Base-by-base conservation (phyloP, 371 early-diverging fungal species). In the Apophysomyces ossiformis region DNA sequence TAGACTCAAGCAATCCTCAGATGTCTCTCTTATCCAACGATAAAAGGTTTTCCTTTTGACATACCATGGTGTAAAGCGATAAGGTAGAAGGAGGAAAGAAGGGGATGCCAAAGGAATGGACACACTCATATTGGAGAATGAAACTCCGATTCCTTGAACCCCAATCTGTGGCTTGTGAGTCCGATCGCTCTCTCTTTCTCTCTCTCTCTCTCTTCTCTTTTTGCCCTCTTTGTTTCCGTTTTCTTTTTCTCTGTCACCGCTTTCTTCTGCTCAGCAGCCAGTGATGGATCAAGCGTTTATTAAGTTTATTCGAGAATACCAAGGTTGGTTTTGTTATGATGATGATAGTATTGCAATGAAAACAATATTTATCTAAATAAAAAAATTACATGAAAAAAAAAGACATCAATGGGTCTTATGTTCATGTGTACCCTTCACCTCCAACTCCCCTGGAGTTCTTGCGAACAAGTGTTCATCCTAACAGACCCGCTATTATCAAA, bases 401-500 rank as follows among this genome's bases (percentile, higher is more conserved):
- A 83, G 83, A 83, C 18, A 76, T 83, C 35, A 80, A 80, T 61
- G 83, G 83, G 6, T 69, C 61, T 4, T 38, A 71, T 60, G 63
- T 78, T 3, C 68, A 65, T 15, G 63, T 63, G 1, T 78, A 74
- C 50, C 60, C 67, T 13, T 39, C 58, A 8, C 77, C 83, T 16
- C 83, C 83, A 18, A 61, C 77, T 12, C 60, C 79, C 6, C 61
- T 83, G n/a, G 80, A 80, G 36, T 78, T 83, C 63, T 36, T 77
- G 11, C 71, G 77, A 57, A 61, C 67, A 13, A 70, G 78, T 36
- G 77, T 83, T 4, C 78, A 78, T 56, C 77, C 78, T 13, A 79
- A 79, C 36, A 67, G 83, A 60, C 83, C 83, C 21, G 80, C 79
- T 9, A 35, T 83, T 11, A 77, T 83, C 9, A 77, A 75, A 65